Conservation (phyloP, 148 eudicot genomes). For the Rhododendron ferrugineum region DNA sequence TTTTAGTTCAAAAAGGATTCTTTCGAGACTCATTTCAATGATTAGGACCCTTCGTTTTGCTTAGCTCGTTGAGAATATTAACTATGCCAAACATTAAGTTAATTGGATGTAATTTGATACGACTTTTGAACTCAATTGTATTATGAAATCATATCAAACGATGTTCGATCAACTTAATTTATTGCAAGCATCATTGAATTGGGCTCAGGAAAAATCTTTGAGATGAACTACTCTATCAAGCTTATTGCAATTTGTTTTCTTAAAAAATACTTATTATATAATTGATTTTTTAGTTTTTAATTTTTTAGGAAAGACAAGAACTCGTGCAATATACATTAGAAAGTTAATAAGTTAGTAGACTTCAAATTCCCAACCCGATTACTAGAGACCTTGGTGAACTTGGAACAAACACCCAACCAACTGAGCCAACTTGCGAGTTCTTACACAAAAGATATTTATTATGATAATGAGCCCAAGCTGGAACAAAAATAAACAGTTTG, state of each 20-base stretch:
- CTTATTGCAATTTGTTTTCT: background rate
- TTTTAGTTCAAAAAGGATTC: too few species aligned
- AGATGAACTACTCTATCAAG: background rate
- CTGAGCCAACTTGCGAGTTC: background rate
- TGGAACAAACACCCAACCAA: background rate
- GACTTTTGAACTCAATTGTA: background rate
- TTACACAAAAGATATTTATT: too few species aligned
- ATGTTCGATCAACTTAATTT: too few species aligned
- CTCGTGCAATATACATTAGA: background rate
- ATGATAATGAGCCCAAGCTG: too few species aligned
- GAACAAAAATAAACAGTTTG: background rate
- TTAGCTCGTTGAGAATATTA: background rate
- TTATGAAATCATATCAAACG: too few species aligned
- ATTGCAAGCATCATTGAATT: background rate
- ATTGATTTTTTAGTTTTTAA: too few species aligned
- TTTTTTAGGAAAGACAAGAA: background rate
- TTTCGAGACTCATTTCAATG: background rate
- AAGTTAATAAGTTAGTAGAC: background rate
- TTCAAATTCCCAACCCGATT: background rate
- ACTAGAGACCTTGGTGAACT: too few species aligned
- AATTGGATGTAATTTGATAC: background rate
- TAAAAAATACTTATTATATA: background rate
- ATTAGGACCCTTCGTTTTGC: background rate
- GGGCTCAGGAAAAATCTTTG: background rate
- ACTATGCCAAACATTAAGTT: background rate